phyloP scores from a whole-genome alignment of 169 alveolate genomes.

The Sarcocystis neurona region DNA sequence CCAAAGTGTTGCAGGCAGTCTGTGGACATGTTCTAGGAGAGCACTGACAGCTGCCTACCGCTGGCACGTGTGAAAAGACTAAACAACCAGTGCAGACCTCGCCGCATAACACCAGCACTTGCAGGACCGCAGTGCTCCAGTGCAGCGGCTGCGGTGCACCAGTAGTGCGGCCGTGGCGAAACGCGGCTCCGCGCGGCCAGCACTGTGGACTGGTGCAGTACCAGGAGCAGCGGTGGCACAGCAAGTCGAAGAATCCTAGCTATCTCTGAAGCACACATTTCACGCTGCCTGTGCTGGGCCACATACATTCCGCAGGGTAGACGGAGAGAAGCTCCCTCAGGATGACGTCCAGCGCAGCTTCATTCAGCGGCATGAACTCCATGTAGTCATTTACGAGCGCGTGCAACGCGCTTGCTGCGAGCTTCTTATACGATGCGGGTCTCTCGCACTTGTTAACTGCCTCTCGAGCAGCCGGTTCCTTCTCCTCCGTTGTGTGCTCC shows the following conservation, averaged over 20 bases:
- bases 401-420: background rate
- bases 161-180: background rate
- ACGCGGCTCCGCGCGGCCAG: background rate
- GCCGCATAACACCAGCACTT: no score
- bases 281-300: background rate
- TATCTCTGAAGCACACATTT: background rate
- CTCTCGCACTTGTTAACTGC: slow-evolving; percentile 29
- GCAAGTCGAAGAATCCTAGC: no score
- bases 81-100: no score
- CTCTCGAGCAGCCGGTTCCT: background rate
- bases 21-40: no score
- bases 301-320: slow-evolving; percentile 14
- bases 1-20: no score
- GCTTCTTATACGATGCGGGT: background rate
- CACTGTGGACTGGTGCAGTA: background rate
- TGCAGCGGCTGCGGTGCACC: background rate
- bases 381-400: slow-evolving; percentile 22
- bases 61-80: no score
- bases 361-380: slow-evolving; percentile 36
- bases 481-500: background rate
- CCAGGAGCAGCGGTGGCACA: no score
- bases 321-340: slow-evolving; percentile 32
- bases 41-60: no score
- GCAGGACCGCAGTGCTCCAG: background rate
- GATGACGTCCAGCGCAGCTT: slow-evolving; percentile 29